Evolutionary conservation across 2,329 filamentous ascomycete genomes (phyloP).

Genomic region (Fusarium devonianum): DNA sequence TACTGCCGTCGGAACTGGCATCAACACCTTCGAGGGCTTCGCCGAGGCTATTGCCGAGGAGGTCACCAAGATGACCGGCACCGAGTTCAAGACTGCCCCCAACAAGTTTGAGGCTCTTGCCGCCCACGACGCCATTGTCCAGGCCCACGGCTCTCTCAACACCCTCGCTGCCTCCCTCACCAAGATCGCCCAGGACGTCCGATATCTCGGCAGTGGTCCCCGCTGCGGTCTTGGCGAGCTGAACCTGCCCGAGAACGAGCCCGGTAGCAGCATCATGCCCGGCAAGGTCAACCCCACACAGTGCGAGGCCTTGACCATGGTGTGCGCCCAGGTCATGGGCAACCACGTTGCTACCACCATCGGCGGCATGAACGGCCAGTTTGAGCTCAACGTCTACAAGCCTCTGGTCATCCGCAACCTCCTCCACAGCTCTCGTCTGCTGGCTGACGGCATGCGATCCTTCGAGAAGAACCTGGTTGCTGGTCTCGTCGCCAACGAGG

Average conservation of each 20-base stretch:
- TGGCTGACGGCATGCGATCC: conserved; percentile 91
- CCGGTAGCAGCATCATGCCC: conserved; percentile 97
- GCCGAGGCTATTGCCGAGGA: conserved; percentile 91
- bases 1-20: conserved; percentile 94
- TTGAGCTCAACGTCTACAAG: conserved; percentile 99
- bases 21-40: conserved; percentile 97
- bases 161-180: conserved; percentile 89
- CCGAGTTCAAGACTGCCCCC: conserved; percentile 91
- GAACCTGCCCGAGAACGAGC: conserved; percentile 95
- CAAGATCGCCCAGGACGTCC: conserved; percentile 98
- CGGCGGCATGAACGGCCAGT: conserved; percentile 96
- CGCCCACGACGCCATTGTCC: conserved; percentile 93
- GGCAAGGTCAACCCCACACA: conserved; percentile 99
- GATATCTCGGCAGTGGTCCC: conserved; percentile 94
- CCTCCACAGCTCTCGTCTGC: conserved; percentile 86
- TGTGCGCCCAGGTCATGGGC: conserved; percentile 96
- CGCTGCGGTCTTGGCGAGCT: conserved; percentile 96
- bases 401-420: conserved; percentile 95
- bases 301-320: conserved; percentile 97
- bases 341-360: conserved; percentile 95
- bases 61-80: conserved; percentile 90
- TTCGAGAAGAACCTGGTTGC: conserved; percentile 93
- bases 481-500: conserved; percentile 91
- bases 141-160: conserved; percentile 92
- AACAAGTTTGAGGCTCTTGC: conserved; percentile 99